Evolutionary conservation across 441 rosid species (phyloP).

Genomic region (Adansonia rubrostipa): DNA sequence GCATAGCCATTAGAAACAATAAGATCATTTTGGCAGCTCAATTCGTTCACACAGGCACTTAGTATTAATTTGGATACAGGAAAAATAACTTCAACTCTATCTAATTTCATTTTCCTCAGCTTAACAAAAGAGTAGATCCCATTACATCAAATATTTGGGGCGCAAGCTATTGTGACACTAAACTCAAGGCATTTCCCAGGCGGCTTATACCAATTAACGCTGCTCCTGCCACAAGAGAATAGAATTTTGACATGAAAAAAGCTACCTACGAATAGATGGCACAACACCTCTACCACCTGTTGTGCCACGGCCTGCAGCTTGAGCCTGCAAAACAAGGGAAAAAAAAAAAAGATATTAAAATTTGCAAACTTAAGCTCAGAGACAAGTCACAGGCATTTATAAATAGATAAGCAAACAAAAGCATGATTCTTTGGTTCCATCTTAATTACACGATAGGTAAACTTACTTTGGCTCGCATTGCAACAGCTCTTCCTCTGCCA

Average conservation of each 20-base stretch:
- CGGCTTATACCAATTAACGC: conserved; percentile 20
- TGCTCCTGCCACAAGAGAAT: conserved; percentile 1
- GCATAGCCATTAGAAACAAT: background rate
- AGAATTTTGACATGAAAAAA: background rate
- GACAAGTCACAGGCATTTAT: conserved; percentile 17
- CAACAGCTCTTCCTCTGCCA: conserved; percentile 97
- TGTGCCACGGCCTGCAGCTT: conserved; percentile 78
- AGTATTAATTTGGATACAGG: conserved; percentile 1
- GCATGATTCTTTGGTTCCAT: background rate
- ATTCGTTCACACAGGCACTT: background rate
- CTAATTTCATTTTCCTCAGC: conserved; percentile 13
- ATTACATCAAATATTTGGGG: conserved; percentile 1
- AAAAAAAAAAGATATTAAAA: background rate
- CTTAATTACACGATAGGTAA: conserved; percentile 1
- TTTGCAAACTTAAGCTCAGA: background rate
- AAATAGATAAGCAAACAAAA: background rate
- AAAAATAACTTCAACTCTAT: background rate
- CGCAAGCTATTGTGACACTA: background rate
- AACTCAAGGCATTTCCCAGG: background rate
- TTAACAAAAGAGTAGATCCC: background rate
- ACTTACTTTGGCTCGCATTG: conserved; percentile 96
- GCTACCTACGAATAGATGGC: conserved; percentile 77
- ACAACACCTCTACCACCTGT: conserved; percentile 74
- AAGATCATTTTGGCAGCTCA: background rate
- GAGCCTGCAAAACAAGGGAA: conserved; percentile 48